These are phyloP conservation scores for Debaryomycetaceae sp. DNA, from an alignment of 1,139 yeast species.

Conservation along the genomic window DNA sequence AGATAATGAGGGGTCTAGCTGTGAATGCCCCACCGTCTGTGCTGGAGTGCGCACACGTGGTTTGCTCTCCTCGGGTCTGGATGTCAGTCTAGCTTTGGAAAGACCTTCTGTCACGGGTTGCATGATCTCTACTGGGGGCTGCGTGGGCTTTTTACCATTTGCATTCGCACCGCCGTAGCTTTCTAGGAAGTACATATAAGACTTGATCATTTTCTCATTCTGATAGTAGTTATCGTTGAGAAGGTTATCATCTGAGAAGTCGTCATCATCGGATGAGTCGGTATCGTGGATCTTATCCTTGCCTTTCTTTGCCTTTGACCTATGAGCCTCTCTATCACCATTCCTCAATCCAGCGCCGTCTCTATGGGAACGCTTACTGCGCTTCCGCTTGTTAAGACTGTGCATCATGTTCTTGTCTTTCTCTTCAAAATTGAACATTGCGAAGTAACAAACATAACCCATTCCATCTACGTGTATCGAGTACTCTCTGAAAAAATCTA, in stretches of 20 bases:
- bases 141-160: neutral
- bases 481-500: constrained; percentile 87
- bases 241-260: constrained; percentile 39
- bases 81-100: neutral
- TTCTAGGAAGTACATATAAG: constrained; percentile 82
- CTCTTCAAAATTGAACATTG: constrained; percentile 80
- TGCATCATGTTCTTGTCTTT: constrained; percentile 51
- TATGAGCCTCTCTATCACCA: constrained; percentile 7
- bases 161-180: constrained; percentile 49
- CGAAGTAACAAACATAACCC: constrained; percentile 92
- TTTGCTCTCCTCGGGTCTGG: neutral
- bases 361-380: constrained; percentile 5
- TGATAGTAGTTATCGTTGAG: constrained; percentile 34
- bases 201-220: constrained; percentile 89
- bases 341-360: constrained; percentile 13
- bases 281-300: constrained; percentile 5
- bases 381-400: constrained; percentile 26
- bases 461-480: constrained; percentile 90
- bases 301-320: constrained; percentile 4
- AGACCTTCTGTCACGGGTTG: neutral
- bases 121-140: neutral
- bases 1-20: constrained; percentile 8
- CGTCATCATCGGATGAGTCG: constrained; percentile 19
- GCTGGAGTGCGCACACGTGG: neutral
- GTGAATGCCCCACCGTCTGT: constrained; percentile 5